These are phyloP conservation scores for Mycena venus DNA, from an alignment of 768 basidiomycete genomes.

Conservation along the genomic window DNA sequence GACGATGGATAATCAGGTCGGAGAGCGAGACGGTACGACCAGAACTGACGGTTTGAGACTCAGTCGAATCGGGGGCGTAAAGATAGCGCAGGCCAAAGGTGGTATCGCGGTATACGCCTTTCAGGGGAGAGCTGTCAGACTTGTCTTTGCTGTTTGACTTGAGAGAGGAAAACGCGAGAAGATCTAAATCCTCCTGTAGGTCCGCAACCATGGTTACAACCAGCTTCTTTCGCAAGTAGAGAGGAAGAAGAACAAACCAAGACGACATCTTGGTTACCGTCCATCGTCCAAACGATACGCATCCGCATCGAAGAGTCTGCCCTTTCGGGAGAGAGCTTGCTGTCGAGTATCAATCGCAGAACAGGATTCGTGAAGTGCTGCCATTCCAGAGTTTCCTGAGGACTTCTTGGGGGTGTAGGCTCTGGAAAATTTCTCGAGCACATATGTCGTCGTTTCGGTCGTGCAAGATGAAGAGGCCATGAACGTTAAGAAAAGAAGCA, in stretches of 20 bases:
- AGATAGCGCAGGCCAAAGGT: conserved; percentile 84
- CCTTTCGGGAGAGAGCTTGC: conserved; percentile 62
- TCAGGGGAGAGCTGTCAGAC: conserved; percentile 76
- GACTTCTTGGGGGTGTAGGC: conserved; percentile 20
- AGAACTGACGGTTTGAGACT: conserved; percentile 25
- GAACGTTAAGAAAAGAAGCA: not conserved
- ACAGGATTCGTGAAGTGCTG: conserved; percentile 83
- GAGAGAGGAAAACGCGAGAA: conserved; percentile 74
- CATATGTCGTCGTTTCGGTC: conserved; percentile 32
- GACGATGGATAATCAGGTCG: not conserved
- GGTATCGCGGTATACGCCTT: conserved; percentile 82
- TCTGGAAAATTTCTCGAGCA: conserved; percentile 33
- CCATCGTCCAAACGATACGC: conserved; percentile 75
- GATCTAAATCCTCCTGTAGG: conserved; percentile 80
- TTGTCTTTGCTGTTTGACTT: conserved; percentile 45
- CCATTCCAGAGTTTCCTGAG: conserved; percentile 64
- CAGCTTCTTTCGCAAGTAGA: not conserved
- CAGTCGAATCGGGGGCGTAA: conserved; percentile 55
- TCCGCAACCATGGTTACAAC: not conserved
- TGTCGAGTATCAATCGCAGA: conserved; percentile 74
- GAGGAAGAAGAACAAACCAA: conserved; percentile 60
- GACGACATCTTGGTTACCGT: conserved; percentile 65
- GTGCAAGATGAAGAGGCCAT: conserved; percentile 24
- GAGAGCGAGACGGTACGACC: conserved; percentile 1
- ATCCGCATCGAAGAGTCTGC: conserved; percentile 72